Evolutionary conservation across 352 stramenopile species (phyloP), one percentile per base, ranked within the genome.

Genomic region (Pseudoperonospora humuli): DNA sequence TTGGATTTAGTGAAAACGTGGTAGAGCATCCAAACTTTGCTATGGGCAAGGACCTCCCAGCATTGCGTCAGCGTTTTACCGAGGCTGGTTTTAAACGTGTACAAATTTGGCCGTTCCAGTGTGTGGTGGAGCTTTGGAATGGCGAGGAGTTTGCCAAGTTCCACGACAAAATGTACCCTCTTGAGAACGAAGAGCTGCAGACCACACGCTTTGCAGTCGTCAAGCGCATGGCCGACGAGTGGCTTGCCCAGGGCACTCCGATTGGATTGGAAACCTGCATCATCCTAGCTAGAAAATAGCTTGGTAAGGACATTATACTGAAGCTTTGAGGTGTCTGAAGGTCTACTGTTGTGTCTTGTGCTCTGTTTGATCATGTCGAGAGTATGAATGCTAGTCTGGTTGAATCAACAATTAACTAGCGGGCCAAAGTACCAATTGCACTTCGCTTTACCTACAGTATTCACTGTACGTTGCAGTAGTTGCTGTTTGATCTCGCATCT

Each of bases 261-360:
- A 78, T 84, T 33, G 71, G 68, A 1, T 45, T 80, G 19, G 71
- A 84, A 46, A 67, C 60, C 14, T 78, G 75, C 42, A 57, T 84
- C 42, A 65, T 84, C 20, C 21, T 81, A 3, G 65, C 68, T 7
- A 62, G 46, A 33, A 57, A 59, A 21, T 70, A 50, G 23, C 9
- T 40, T 39, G 15, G 27, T 20, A 28, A 20, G 36, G 21, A 52
- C 17, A 25, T 7, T 15, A 21, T 9, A 11, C 10, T 14, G 26
- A 14, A 31, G 7, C 38, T 44, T 40, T 13, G 32, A 44, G 28
- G 10, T 29, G 10, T 40, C 35, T 40, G 24, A n/a, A 39, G 34
- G n/a, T 41, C 35, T 29, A 11, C 25, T 11, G 3, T 19, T 6
- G 35, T 21, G 19, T 32, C 39, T 49, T 21, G 39, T 44, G 42